Conservation (phyloP, 352 stramenopile genomes). For the Globisporangium cederbergense region DNA sequence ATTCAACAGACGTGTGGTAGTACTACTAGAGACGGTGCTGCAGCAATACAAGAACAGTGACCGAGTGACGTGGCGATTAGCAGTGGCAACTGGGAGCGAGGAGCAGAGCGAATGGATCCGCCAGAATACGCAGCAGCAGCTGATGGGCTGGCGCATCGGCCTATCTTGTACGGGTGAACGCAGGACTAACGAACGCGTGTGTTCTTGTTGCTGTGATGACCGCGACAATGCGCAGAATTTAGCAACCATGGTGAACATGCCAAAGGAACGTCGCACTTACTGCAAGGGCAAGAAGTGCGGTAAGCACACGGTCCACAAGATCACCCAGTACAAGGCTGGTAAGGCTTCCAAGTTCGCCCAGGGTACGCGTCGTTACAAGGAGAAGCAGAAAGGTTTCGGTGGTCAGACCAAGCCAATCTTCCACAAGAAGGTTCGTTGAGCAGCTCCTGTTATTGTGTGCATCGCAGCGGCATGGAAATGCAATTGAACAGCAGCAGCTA, state of each 20-base stretch:
- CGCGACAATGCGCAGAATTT: constrained; percentile 36
- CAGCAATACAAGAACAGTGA: constrained; percentile 1
- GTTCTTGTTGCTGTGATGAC: constrained; percentile 3
- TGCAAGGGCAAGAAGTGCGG: constrained; percentile 99
- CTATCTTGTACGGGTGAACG: not conserved
- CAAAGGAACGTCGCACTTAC: constrained; percentile 99
- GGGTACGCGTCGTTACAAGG: constrained; percentile 96
- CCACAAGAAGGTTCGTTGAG: constrained; percentile 95
- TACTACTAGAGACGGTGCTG: not conserved
- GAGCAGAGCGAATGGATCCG: constrained; percentile 1
- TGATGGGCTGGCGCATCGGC: not conserved
- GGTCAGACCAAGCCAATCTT: constrained; percentile 99
- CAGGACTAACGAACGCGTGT: constrained; percentile 7
- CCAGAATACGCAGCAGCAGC: not conserved
- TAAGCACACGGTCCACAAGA: constrained; percentile 99
- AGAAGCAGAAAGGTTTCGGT: constrained; percentile 99
- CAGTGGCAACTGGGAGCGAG: not conserved
- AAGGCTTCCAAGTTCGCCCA: constrained; percentile 99
- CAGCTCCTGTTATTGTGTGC: not conserved
- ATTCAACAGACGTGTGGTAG: not conserved
- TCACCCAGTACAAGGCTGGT: constrained; percentile 99
- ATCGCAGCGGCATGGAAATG: not conserved
- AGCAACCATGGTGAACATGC: constrained; percentile 99
- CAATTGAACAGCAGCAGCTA: not conserved
- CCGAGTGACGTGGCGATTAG: not conserved